Evolutionary conservation across 371 early-diverging fungal species (phyloP), one percentile per base, ranked within the genome.

Genomic region (Apophysomyces ossiformis): DNA sequence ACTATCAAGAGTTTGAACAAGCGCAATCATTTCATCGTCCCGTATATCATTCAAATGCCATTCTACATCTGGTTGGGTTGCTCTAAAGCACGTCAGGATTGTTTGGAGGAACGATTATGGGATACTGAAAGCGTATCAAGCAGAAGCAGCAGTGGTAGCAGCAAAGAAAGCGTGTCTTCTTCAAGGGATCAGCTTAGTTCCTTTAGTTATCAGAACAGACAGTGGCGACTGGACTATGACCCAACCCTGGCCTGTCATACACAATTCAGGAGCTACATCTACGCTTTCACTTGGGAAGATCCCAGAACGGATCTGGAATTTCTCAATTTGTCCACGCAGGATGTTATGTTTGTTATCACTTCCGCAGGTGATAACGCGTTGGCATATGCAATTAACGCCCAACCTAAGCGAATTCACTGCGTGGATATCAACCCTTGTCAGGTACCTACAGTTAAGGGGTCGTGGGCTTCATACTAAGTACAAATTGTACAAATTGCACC

Each of bases 391-490:
- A 72, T 87, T 26, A 76, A 91, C 63, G 89, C 88, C 32, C 83
- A 85, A 37, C 90, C 89, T 1, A 85, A 85, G 16, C 73, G 87
- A 7, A 89, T 94, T 58, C 93, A 94, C 72, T 91, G 92, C 71
- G 86, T 93, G 43, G 95, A 94, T 71, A 89, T 94, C 87, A 94
- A 94, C 69, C 95, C 95, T 9, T 93, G 93, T 73, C 95, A 94
- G 72, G 82, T 82, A 78, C 59, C 32, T 13, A 13, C 5, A 50
- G 54, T 15, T 36, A 58, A 39, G 2, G 32, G 32, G 32, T 26
- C 32, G 2, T 26, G 32, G 32, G 32, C 32, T 26, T 32, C 41
- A 11, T 21, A 15, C 36, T 15, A 38, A 11, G n/a, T 7, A 11
- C 21, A 39, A 41, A 37, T 21, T 7, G 13, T n/a, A 35, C 13